Base-by-base conservation (phyloP, 257 asterid species). In the Solanum sitiens region DNA sequence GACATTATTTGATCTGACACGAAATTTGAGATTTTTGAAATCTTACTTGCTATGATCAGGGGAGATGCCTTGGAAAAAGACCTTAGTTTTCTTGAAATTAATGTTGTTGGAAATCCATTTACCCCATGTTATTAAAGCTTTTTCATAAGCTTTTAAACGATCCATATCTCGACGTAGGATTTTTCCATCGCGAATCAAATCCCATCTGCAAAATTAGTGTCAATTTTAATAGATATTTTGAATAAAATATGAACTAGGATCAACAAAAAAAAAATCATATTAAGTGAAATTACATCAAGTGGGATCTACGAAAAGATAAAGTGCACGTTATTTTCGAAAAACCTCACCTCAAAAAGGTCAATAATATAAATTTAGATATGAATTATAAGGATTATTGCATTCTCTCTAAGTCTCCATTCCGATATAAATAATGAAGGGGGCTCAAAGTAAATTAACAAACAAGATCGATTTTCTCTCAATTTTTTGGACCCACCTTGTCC, bases 71-170 rank as follows among this genome's bases (percentile, higher is more conserved):
- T 90, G 92, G 79, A 90, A 88, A 75, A 88, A 84, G 45, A 90
- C 67, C 63, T 80, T 45, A 21, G 76, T 56, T 45, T 84, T 84
- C 9, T 23, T 65, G 35, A 71, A 33, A 79, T 84, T 79, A 13
- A 90, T 87, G 16, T 47, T 47, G 7, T 74, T 61, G 18, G 88
- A 89, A 4, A 91, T 56, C 93, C 93, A 91, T 86, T 11, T 72
- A 14, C 90, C 90, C 93, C 93, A 91, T 53, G 90, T 87, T 18
- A 33, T 56, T n/a, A 89, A 63, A 0, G 88, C 93, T 87, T 84
- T 87, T 33, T n/a, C n/a, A 70, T 91, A 91, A 11, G 88, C 85
- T n/a, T 59, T 70, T 47, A 89, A 33, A 11, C 91, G 84, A 79
- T 84, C 53, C 86, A 85, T 80, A n/a, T 88, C 90, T 39, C 71